These are phyloP conservation scores for Colletotrichum camelliae DNA, from an alignment of 2,329 filamentous ascomycete species.

Conservation along the genomic window DNA sequence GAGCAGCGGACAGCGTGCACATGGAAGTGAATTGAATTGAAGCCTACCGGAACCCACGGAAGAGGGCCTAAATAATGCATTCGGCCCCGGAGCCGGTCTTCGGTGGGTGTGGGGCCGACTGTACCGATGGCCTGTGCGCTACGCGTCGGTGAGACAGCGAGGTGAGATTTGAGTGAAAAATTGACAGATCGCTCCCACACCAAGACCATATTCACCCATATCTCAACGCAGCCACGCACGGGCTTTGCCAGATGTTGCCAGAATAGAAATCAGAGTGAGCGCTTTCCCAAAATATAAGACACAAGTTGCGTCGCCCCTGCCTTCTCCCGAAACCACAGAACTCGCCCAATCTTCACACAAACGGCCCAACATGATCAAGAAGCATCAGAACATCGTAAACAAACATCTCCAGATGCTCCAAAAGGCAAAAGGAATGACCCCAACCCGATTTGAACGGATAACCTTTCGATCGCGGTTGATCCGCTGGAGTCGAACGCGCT, in stretches of 20 bases:
- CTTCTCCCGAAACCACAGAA: background rate
- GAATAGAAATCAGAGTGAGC: rapidly evolving
- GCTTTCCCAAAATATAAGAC: background rate
- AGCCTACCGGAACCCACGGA: rapidly evolving
- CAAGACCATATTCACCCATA: background rate
- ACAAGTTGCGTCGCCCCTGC: rapidly evolving
- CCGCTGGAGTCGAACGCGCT: conserved; percentile 18
- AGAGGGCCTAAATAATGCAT: rapidly evolving
- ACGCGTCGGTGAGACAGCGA: background rate
- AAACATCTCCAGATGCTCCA: background rate
- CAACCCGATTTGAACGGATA: conserved; percentile 22
- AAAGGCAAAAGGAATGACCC: background rate
- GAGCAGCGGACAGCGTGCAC: rapidly evolving
- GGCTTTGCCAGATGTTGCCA: background rate
- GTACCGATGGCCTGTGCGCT: background rate
- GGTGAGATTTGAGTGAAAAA: background rate
- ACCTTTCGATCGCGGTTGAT: background rate
- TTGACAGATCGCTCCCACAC: background rate
- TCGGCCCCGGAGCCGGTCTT: background rate
- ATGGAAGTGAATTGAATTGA: background rate
- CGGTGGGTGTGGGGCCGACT: background rate
- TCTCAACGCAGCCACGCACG: background rate
- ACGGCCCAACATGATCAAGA: background rate
- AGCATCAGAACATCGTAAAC: background rate
- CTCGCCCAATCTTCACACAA: background rate